Base-by-base conservation (phyloP, 768 basidiomycete species). In the Hygrocybe punicea region DNA sequence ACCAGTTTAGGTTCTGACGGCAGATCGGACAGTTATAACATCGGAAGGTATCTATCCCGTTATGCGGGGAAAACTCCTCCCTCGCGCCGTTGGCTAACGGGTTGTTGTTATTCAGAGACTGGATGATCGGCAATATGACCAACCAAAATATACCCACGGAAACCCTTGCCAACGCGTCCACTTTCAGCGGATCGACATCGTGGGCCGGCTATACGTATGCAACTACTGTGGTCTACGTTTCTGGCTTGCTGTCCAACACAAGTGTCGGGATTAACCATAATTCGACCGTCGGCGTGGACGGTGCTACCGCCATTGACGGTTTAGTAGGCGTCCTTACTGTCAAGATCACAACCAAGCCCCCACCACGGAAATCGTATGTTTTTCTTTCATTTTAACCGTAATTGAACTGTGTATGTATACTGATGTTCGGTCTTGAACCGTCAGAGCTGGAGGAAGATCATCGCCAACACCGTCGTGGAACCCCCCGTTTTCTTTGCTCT, bases 41-140 rank as follows among this genome's bases (percentile, higher is more conserved):
- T 87, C 29, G 93, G 86, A 11, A 86, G 85, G 84, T 83, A 57
- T 14, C 57, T 75, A n/a, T 21, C 11, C 63, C 47, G n/a, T 34
- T 25, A 33, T 39, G 16, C 21, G n/a, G n/a, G n/a, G 40, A 8
- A 8, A 19, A 16, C 34, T 42, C 25, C 24, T 34, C 35, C 2
- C 23, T 33, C 29, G 47, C 49, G n/a, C n/a, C n/a, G n/a, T 34
- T 17, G 6, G 19, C 50, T 55, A 13, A 66, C 37, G 34, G 25
- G 8, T 49, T 23, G 21, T 17, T 36, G 34, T 21, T 45, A 24
- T 47, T 1, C 39, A 85, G 93, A 23, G 93, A 97, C 67, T 88
- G 83, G 78, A 73, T 96, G n/a, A 75, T 95, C 23, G 91, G 89
- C 19, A 93, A 93, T 66, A 85, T 89, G 21, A 93, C 93, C 0